phyloP scores from a whole-genome alignment of 805 yeast genomes.

The Wickerhamomyces bisporus region DNA sequence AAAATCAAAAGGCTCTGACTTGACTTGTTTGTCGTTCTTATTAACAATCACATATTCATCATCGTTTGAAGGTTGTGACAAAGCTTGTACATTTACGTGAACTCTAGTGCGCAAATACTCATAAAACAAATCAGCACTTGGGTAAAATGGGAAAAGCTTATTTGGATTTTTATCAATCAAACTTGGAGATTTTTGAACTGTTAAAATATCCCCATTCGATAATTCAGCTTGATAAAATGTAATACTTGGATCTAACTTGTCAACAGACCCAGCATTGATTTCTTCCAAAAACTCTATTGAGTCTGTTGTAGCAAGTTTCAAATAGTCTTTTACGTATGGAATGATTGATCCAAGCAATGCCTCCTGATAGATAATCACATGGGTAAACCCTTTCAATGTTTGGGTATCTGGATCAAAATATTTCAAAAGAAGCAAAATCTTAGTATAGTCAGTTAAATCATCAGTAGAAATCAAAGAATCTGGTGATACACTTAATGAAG shows the following conservation, averaged over 20 bases:
- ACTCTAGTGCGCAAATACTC: constrained; percentile 54
- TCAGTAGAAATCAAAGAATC: constrained; percentile 1
- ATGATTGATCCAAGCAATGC: constrained; percentile 38
- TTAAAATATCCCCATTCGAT: constrained; percentile 62
- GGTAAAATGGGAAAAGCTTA: constrained; percentile 27
- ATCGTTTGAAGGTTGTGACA: constrained; percentile 34
- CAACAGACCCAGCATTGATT: constrained; percentile 48
- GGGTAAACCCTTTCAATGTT: constrained; percentile 60
- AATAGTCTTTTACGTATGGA: constrained; percentile 34
- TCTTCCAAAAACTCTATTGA: constrained; percentile 53
- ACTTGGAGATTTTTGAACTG: constrained; percentile 21
- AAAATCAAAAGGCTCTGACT: constrained; percentile 40
- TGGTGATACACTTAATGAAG: constrained; percentile 15
- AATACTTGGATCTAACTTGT: constrained; percentile 28
- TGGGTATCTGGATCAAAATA: constrained; percentile 55
- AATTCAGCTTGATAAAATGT: constrained; percentile 55
- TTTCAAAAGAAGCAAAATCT: constrained; percentile 48
- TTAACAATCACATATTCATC: constrained; percentile 46
- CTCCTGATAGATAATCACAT: constrained; percentile 45
- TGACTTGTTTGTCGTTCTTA: constrained; percentile 14
- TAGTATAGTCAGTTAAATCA: constrained; percentile 20
- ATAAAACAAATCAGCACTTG: constrained; percentile 43
- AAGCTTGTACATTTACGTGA: constrained; percentile 48
- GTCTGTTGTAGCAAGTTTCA: constrained; percentile 32
- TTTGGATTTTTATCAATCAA: constrained; percentile 8